These are phyloP conservation scores for Euryodendron excelsum DNA, from an alignment of 148 eudicot genomes.

Conservation along the genomic window DNA sequence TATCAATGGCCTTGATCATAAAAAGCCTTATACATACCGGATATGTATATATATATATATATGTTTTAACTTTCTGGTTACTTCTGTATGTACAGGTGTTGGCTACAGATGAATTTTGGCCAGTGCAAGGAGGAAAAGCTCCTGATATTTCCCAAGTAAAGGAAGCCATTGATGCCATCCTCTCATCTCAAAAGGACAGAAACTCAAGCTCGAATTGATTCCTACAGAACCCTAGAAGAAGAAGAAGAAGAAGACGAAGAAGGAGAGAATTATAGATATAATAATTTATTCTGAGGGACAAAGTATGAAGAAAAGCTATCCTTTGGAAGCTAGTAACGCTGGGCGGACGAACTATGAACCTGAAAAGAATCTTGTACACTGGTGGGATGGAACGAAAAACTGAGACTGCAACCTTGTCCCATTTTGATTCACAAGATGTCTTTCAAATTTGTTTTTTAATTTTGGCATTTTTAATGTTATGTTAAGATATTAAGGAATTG, in stretches of 20 bases:
- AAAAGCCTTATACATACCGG: too few species aligned
- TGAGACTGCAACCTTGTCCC: slow-evolving; percentile 11
- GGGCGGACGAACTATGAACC: too few species aligned
- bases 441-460: not conserved
- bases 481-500: not conserved
- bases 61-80: not conserved
- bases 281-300: too few species aligned
- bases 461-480: not conserved
- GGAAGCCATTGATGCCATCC: slow-evolving; percentile 90
- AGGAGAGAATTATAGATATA: not conserved
- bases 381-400: slow-evolving; percentile 8
- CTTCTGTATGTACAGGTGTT: too few species aligned
- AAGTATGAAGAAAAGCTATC: slow-evolving; percentile 1
- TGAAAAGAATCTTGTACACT: slow-evolving; percentile 11
- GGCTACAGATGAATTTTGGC: slow-evolving; percentile 99
- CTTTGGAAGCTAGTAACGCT: slow-evolving; percentile 4
- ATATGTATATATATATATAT: too few species aligned
- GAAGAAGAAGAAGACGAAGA: too few species aligned
- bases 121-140: slow-evolving; percentile 78
- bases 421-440: not conserved
- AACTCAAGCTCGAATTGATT: slow-evolving; percentile 43
- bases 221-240: not conserved
- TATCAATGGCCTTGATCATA: too few species aligned
- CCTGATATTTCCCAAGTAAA: slow-evolving; percentile 83
- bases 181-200: slow-evolving; percentile 63